These are phyloP conservation scores for Saccharomyces eubayanus DNA, from an alignment of 805 yeast species.

Conservation along the genomic window DNA sequence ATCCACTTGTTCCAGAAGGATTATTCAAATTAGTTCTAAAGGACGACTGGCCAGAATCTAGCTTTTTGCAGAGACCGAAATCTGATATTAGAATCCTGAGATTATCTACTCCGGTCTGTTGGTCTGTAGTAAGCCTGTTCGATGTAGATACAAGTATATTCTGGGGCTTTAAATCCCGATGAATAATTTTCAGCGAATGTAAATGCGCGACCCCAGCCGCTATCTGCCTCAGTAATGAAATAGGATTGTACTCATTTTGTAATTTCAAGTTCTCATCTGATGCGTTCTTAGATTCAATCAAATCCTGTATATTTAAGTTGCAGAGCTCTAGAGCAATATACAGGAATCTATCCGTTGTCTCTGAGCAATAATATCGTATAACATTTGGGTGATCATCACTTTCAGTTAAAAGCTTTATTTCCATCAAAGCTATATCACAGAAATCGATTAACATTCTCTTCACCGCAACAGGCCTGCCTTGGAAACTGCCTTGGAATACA, in stretches of 20 bases:
- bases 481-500: slow-evolving; percentile 84
- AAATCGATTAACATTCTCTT: slow-evolving; percentile 89
- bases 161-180: slow-evolving; percentile 91
- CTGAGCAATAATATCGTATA: slow-evolving; percentile 87
- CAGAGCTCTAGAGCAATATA: slow-evolving; percentile 92
- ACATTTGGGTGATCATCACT: slow-evolving; percentile 97
- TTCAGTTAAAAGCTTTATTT: slow-evolving; percentile 77
- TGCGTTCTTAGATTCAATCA: slow-evolving; percentile 47
- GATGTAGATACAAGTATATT: slow-evolving; percentile 78
- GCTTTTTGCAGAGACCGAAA: slow-evolving; percentile 87
- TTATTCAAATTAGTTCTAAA: slow-evolving; percentile 79
- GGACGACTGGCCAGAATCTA: slow-evolving; percentile 88
- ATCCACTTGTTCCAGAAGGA: slow-evolving; percentile 95
- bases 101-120: slow-evolving; percentile 31
- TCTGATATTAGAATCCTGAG: slow-evolving; percentile 80
- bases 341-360: slow-evolving; percentile 75
- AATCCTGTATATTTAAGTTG: slow-evolving; percentile 78
- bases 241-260: slow-evolving; percentile 37
- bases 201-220: slow-evolving; percentile 79
- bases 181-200: slow-evolving; percentile 86
- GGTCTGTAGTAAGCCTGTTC: slow-evolving; percentile 30
- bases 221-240: slow-evolving; percentile 58
- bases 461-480: slow-evolving; percentile 90
- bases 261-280: slow-evolving; percentile 32
- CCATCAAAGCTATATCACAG: slow-evolving; percentile 89